phyloP scores from a whole-genome alignment of 169 alveolate species.

The Plasmodium knowlesi region DNA sequence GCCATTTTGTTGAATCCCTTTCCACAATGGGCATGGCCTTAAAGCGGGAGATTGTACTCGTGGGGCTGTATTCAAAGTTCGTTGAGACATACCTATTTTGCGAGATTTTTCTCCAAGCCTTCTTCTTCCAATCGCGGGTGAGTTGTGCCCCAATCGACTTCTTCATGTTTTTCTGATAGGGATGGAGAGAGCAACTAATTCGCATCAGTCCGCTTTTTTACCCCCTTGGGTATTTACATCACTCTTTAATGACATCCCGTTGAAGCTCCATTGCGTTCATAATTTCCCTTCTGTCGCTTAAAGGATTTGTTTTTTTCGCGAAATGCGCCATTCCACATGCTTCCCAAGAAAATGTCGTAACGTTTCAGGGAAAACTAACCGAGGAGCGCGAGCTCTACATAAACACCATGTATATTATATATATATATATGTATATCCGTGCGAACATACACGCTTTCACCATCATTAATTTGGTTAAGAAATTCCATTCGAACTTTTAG shows the following conservation, averaged over 20 bases:
- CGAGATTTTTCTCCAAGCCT: not conserved
- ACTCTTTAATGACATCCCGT: not conserved
- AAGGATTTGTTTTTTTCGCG: not conserved
- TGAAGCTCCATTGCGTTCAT: not conserved
- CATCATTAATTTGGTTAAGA: not conserved
- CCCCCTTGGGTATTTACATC: not conserved
- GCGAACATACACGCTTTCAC: not conserved
- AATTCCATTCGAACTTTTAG: not conserved
- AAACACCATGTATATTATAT: not conserved
- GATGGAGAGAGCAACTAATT: not conserved
- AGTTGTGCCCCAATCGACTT: not conserved
- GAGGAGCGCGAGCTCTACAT: not conserved
- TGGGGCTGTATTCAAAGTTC: constrained; percentile 48
- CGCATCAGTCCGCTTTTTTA: not conserved
- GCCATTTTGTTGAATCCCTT: not conserved
- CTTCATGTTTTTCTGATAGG: not conserved
- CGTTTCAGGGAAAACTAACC: not conserved
- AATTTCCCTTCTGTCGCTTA: not conserved
- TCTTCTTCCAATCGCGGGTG: not conserved
- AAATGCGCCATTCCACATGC: not conserved
- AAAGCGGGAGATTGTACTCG: not conserved
- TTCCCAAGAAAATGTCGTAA: not conserved
- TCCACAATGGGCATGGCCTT: constrained; percentile 2
- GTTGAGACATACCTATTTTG: not conserved
- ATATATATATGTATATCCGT: not conserved